phyloP scores from a whole-genome alignment of 2,329 filamentous ascomycete genomes.

The Phialemonium atrogriseum region DNA sequence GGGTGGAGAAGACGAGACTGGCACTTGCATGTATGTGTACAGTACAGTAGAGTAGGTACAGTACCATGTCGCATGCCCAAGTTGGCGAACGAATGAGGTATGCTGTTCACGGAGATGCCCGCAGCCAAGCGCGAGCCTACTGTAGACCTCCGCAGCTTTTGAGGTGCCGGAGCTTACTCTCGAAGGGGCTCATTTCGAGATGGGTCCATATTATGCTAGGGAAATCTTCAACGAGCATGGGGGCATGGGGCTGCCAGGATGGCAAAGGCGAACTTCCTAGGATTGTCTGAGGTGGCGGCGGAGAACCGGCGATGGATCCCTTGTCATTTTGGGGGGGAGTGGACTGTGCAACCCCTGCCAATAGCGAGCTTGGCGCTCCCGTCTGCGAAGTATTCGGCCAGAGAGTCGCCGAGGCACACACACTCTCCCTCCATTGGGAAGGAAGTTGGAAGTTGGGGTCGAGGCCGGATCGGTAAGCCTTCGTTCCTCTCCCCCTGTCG shows the following conservation, averaged over 20 bases:
- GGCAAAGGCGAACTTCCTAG: not conserved
- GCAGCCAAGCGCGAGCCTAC: too few species aligned
- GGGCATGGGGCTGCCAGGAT: not conserved
- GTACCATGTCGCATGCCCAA: too few species aligned
- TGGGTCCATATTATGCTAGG: constrained; percentile 1
- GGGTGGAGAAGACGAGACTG: too few species aligned
- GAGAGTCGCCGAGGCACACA: constrained; percentile 18
- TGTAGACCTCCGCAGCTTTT: too few species aligned
- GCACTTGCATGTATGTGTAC: too few species aligned
- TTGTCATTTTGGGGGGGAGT: constrained; percentile 7
- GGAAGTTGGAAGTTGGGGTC: not conserved
- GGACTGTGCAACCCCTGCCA: constrained; percentile 15
- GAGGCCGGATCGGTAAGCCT: not conserved
- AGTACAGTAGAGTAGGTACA: too few species aligned
- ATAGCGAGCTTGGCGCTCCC: constrained; percentile 15
- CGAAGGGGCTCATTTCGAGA: not conserved
- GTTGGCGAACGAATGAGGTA: too few species aligned
- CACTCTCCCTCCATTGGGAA: constrained; percentile 5
- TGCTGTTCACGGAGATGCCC: too few species aligned
- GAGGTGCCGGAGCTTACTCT: not conserved
- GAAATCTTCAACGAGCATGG: not conserved
- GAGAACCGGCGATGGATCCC: constrained; percentile 6
- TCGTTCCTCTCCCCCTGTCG: too few species aligned
- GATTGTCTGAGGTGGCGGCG: constrained; percentile 8
- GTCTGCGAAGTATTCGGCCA: constrained; percentile 14